These are phyloP conservation scores for Nothopassalora personata DNA, from an alignment of 2,329 filamentous ascomycete species.

Conservation along the genomic window DNA sequence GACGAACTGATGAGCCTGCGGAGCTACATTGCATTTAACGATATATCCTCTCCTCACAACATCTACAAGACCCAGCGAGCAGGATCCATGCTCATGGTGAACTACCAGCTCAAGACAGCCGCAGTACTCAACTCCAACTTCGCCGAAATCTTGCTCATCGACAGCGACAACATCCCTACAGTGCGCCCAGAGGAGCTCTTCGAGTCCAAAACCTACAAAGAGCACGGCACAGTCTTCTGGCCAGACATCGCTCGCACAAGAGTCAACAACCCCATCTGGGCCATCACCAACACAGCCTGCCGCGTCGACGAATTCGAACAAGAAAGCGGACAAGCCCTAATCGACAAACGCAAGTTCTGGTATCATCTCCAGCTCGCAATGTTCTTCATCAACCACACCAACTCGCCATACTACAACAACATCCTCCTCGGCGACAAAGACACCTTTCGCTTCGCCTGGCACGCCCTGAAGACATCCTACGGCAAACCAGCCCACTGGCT, in stretches of 20 bases:
- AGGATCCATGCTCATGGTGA: background rate
- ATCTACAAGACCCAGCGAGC: conserved; percentile 12
- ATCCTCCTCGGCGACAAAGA: conserved; percentile 35
- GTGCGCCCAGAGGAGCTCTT: conserved; percentile 30
- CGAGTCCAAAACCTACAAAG: conserved; percentile 24
- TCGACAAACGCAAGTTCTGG: conserved; percentile 33
- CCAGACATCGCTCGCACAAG: conserved; percentile 32
- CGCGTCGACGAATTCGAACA: conserved; percentile 32
- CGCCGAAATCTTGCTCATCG: conserved; percentile 33
- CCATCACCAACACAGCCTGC: conserved; percentile 32
- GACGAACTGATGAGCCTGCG: conserved; percentile 17
- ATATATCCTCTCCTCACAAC: conserved; percentile 21
- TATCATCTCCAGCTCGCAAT: conserved; percentile 34
- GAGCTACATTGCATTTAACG: conserved; percentile 27
- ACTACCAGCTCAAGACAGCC: conserved; percentile 33
- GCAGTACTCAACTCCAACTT: conserved; percentile 35
- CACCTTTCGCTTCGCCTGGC: conserved; percentile 32
- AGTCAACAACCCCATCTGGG: conserved; percentile 25
- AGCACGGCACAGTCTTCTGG: conserved; percentile 35
- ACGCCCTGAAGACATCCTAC: conserved; percentile 29
- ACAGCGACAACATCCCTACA: conserved; percentile 35
- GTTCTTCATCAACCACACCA: conserved; percentile 28
- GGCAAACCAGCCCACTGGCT: conserved; percentile 27
- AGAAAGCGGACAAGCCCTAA: conserved; percentile 33
- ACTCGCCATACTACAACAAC: conserved; percentile 15